These are phyloP conservation scores for Skeletonema costatum DNA, from an alignment of 108 stramenopile genomes.

Conservation along the genomic window DNA sequence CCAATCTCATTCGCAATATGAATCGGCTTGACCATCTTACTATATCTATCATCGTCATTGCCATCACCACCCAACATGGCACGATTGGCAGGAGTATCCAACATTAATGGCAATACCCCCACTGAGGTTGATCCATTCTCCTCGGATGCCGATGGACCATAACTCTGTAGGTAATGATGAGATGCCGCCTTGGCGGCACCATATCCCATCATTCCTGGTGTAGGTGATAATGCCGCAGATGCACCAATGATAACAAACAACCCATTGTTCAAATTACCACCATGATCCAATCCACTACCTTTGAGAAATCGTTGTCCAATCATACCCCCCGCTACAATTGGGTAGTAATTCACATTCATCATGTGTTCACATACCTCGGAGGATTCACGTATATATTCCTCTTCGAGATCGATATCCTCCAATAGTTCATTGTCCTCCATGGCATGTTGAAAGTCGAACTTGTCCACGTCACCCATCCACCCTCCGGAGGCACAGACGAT, in stretches of 20 bases:
- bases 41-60: constrained; percentile 31
- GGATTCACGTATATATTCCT: constrained; percentile 18
- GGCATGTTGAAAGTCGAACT: neutral
- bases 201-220: constrained; percentile 80
- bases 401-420: constrained; percentile 18
- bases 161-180: constrained; percentile 73
- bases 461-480: constrained; percentile 52
- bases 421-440: neutral
- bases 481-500: constrained; percentile 69
- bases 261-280: neutral
- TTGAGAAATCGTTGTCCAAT: constrained; percentile 62
- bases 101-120: constrained; percentile 75
- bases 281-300: constrained; percentile 24
- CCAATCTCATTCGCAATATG: constrained; percentile 83
- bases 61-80: constrained; percentile 53
- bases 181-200: constrained; percentile 64
- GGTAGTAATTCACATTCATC: constrained; percentile 60
- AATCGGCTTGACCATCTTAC: constrained; percentile 67
- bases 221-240: constrained; percentile 56
- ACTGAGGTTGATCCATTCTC: constrained; percentile 53
- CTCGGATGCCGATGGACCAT: constrained; percentile 52
- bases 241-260: constrained; percentile 32
- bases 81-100: constrained; percentile 84
- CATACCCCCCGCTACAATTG: constrained; percentile 71
- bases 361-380: constrained; percentile 38